Evolutionary conservation across 257 asterid species (phyloP), one percentile per base, ranked within the genome.

Genomic region (Solanum etuberosum): DNA sequence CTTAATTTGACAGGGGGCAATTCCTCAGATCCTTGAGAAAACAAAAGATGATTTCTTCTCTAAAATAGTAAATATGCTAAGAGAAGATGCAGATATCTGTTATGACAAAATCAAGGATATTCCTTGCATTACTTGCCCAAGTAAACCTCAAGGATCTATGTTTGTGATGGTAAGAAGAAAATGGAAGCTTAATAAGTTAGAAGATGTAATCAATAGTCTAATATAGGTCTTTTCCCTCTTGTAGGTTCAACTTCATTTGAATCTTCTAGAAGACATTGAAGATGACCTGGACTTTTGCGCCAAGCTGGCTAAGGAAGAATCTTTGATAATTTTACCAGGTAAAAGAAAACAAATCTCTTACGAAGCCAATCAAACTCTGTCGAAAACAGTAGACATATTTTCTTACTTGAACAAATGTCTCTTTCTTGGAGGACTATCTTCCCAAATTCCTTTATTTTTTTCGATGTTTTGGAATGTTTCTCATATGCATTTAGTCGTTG

Each of bases 71-170:
- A 87, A 86, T 63, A 83, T 86, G 25, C 94, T 96, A 4, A 86
- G 86, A 90, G 93, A 92, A 90, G 86, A 89, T 70, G 96, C 97
- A 42, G 91, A 91, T 9, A 82, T 86, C 70, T 91, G 93, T 88
- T 94, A 90, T 71, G 89, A 90, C 18, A 90, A 72, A 88, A 72
- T 87, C 42, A 85, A 92, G 88, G 96, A 95, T 88, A 95, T 95
- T 85, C 95, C 93, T 29, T 90, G 93, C 93, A 57, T 95, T 86
- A 91, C 93, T 73, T 95, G 98, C 87, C 98, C 96, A 10, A 89
- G 91, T 94, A 96, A 93, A 91, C 99, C 99, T 2, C 90, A 94
- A 90, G 98, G 98, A 87, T 94, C 97, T 67, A 92, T 96, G 99
- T 94, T 92, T 86, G 93, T 88, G 42, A 93, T 96, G 98, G 98